Base-by-base conservation (phyloP, 2,329 filamentous ascomycete species). In the Claviceps sp. region DNA sequence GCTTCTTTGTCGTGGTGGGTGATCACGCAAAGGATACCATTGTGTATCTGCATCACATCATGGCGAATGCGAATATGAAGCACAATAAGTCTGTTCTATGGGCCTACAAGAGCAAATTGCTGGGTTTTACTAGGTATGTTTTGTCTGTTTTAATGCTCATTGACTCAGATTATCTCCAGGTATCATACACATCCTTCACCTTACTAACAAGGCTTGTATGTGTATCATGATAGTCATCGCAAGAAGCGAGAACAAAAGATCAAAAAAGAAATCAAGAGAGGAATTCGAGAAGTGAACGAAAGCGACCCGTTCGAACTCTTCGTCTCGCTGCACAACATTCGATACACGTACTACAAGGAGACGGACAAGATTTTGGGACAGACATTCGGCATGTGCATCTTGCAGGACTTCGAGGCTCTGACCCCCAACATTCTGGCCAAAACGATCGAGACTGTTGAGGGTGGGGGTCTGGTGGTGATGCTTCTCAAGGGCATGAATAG, bases 301-400 rank as follows among this genome's bases (percentile, higher is more conserved):
- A 89, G 95, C 65, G 93, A 98, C 65, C 87, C 93, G 0, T 98
- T 98, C 73, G 93, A 98, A 71, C 80, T 97, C 51, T 98, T 97
- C 71, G 85, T 98, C 61, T 94, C 89, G 54, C 82, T 95, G 53
- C 87, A 97, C 72, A 89, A 96, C 69, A 95, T 98, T 66, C 87
- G 93, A 68, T 98, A 98, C 78, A 89, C 93, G 53, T 98, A 95
- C 77, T 98, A 98, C 76, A 98, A 98, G 72, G 93, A 98, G 73
- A 97, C 93, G 30, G 93, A 98, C 63, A 97, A 96, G 76, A 96
- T 98, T 64, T 71, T 97, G 52, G 93, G 93, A 66, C 95, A 97
- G 68, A 98, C 93, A 44, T 98, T 93, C 65, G 91, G 91, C 65
- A 96, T 96, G 88, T 96, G 89, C 67, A 95, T 98, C 58, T 72